phyloP scores from a whole-genome alignment of 139 green algal species.

The Chlamydomonas sphaeroides region DNA sequence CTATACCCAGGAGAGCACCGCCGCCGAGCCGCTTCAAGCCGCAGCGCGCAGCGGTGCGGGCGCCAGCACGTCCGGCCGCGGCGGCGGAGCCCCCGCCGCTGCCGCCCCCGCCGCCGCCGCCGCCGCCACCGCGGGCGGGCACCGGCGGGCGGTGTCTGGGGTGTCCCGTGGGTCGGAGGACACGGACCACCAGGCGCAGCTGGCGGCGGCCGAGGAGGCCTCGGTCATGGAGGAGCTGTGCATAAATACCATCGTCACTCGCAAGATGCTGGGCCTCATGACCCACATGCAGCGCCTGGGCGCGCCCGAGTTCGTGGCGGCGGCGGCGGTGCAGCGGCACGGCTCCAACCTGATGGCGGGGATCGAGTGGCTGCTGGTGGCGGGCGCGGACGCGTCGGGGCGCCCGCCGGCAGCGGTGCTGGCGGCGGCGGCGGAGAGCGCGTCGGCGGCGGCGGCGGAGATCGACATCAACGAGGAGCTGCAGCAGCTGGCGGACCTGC shows the following conservation, averaged over 20 bases:
- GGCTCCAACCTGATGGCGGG: constrained; percentile 68
- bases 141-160: background rate
- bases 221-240: constrained; percentile 52
- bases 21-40: too few species aligned
- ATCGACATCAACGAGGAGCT: constrained; percentile 58
- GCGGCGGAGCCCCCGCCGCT: background rate
- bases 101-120: background rate
- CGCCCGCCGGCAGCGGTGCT: constrained; percentile 24
- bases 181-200: background rate
- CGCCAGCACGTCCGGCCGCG: background rate
- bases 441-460: constrained; percentile 42
- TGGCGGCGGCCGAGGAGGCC: constrained; percentile 18
- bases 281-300: constrained; percentile 64
- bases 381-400: constrained; percentile 25
- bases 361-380: constrained; percentile 68
- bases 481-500: constrained; percentile 36
- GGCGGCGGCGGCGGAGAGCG: constrained; percentile 14
- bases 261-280: constrained; percentile 48
- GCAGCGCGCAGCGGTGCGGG: background rate
- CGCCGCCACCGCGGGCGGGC: background rate
- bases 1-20: background rate
- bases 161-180: constrained; percentile 10
- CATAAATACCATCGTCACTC: constrained; percentile 48
- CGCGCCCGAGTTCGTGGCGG: constrained; percentile 58
- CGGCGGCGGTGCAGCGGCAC: constrained; percentile 62